Conservation (phyloP, 345 rosid species). For the Eucalyptus tenuipes region DNA sequence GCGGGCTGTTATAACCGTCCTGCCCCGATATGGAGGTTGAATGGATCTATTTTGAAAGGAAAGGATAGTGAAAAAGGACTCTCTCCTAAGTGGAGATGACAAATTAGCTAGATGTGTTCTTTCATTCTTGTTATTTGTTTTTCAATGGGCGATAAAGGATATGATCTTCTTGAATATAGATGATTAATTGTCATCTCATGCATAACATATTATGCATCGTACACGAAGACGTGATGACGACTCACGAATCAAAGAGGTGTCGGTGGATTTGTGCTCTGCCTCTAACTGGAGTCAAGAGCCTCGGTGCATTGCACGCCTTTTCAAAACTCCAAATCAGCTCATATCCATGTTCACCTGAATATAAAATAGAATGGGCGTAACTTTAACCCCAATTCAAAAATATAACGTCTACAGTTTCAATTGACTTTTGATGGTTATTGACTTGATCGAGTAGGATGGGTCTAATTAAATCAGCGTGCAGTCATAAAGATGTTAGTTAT, state of each 20-base stretch:
- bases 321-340: background rate
- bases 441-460: background rate
- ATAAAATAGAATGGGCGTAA: background rate
- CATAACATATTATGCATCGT: no score
- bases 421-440: background rate
- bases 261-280: background rate
- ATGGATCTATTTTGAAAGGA: background rate
- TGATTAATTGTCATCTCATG: background rate
- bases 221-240: no score
- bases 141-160: background rate
- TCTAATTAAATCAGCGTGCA: background rate
- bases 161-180: background rate
- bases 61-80: background rate
- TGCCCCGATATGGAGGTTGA: no score
- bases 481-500: background rate
- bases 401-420: background rate
- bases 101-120: background rate
- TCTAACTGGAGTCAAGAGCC: background rate
- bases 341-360: background rate
- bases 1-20: conserved; percentile 9
- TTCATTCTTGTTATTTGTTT: background rate
- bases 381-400: background rate
- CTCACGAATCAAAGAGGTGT: background rate
- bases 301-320: background rate
- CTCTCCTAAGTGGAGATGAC: background rate